phyloP scores from a whole-genome alignment of 2,329 filamentous ascomycete genomes.

The Epichloe coenophiala region DNA sequence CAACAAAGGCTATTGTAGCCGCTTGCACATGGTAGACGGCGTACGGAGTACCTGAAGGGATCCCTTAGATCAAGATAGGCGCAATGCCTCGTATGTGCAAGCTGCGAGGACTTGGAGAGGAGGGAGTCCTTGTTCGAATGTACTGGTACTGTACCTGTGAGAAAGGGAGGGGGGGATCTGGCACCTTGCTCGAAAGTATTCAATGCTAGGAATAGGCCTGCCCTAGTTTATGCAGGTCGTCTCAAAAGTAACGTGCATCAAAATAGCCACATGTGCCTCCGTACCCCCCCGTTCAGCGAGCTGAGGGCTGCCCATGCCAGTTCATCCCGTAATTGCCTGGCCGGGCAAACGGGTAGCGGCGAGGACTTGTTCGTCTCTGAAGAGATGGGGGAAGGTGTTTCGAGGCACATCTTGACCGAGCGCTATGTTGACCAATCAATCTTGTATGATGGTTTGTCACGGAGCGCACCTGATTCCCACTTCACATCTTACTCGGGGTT shows the following conservation, averaged over 20 bases:
- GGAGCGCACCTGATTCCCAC: neutral
- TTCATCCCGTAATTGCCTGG: neutral
- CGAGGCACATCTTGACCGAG: conserved; percentile 2
- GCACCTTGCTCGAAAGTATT: neutral
- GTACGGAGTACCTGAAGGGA: neutral
- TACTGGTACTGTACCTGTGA: neutral
- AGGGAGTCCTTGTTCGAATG: too few species aligned
- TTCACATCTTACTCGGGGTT: neutral
- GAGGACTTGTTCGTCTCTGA: neutral
- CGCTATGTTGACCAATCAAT: conserved; percentile 1
- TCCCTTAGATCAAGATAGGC: neutral
- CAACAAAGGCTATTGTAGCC: neutral
- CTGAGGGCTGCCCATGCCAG: neutral
- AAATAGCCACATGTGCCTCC: neutral
- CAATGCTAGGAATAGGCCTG: neutral
- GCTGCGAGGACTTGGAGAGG: too few species aligned
- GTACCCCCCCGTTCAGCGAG: neutral
- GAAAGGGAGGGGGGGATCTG: neutral
- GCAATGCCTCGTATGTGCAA: neutral
- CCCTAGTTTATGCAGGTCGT: neutral
- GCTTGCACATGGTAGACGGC: neutral
- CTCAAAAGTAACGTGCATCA: neutral
- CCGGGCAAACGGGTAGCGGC: neutral
- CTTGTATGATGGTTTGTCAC: conserved; percentile 3
- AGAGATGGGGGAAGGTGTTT: neutral